Evolutionary conservation across 345 rosid species (phyloP), one percentile per base, ranked within the genome.

Genomic region (Sonneratia caseolaris): DNA sequence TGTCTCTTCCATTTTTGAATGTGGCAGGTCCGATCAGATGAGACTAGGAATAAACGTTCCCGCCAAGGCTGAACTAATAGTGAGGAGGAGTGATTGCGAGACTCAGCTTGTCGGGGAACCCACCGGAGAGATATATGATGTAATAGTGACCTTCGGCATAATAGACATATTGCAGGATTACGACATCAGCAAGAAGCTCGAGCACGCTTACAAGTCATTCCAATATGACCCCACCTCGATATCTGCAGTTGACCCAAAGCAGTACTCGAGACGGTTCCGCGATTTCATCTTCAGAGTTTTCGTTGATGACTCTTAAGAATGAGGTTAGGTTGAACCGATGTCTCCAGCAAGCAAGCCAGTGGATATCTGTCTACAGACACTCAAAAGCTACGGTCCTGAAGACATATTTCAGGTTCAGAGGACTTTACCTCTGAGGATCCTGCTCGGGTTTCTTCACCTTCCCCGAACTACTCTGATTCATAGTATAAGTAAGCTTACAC

Each of bases 161-260:
- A 95, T 95, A 57, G 99, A 95, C 87, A 92, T 95, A 75, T 81
- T 95, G 24, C 99, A 95, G 79, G 99, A 95, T 83, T 95, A 95
- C 40, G 99, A 95, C 64, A 95, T 95, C 59, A 92, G 97, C 88
- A 95, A 95, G 87, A 95, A 92, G 84, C 98, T 95, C 66, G 99
- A 95, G 84, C 99, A 92, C 77, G 98, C 97, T 3, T 92, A 90
- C 80, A 95, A 95, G 79, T 92, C 99, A 66, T 89, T 95, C 90
- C 98, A 95, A 27, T 87, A 89, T 70, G 98, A 92, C 79, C 88
- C 99, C 0, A 92, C 97, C 37, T 95, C 99, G 3, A 95, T 95
- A 74, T 95, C 99, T 3, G 99, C 98, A 0, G 99, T 95, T 71
- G 97, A 92, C 85, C 99, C 99, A 32, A 95, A 83, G 83, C 97